Conservation (phyloP, 108 stramenopile species). For the Schizochytrium sp. region DNA sequence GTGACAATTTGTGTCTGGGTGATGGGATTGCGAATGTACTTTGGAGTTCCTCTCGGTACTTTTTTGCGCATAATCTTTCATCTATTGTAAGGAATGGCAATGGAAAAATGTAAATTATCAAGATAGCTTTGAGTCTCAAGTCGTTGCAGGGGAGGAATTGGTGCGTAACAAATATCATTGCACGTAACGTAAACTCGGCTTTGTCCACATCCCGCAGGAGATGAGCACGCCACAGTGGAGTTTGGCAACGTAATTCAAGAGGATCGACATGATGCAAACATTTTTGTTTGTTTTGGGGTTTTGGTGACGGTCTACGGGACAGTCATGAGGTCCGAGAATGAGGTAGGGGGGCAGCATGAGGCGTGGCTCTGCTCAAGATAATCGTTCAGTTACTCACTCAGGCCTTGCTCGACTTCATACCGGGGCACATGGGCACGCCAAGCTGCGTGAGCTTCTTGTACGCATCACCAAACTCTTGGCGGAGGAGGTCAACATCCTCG, state of each 20-base stretch:
- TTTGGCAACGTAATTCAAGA: no score
- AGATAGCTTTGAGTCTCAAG: no score
- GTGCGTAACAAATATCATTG: no score
- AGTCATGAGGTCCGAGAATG: no score
- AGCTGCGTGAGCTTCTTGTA: constrained; percentile 80
- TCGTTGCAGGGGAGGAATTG: no score
- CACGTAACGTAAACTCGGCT: no score
- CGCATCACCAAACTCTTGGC: constrained; percentile 73
- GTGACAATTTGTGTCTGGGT: neutral
- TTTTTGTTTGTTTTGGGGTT: no score
- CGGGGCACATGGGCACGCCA: constrained; percentile 36
- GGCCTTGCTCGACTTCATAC: neutral
- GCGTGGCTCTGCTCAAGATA: neutral
- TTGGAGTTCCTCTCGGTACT: neutral
- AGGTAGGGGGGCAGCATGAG: neutral
- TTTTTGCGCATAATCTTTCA: neutral
- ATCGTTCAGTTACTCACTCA: neutral
- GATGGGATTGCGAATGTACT: neutral
- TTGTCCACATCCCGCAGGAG: no score
- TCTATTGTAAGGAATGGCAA: neutral
- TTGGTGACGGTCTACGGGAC: no score
- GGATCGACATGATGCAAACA: no score
- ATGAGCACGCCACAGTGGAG: no score
- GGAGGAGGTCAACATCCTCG: constrained; percentile 74
- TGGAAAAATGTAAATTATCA: no score